A percentile compares a stretch with the other conserved stretches of the same genome.
phyloP scores from a whole-genome alignment of 805 yeast genomes.

The Ogataea thermomethanolica region DNA sequence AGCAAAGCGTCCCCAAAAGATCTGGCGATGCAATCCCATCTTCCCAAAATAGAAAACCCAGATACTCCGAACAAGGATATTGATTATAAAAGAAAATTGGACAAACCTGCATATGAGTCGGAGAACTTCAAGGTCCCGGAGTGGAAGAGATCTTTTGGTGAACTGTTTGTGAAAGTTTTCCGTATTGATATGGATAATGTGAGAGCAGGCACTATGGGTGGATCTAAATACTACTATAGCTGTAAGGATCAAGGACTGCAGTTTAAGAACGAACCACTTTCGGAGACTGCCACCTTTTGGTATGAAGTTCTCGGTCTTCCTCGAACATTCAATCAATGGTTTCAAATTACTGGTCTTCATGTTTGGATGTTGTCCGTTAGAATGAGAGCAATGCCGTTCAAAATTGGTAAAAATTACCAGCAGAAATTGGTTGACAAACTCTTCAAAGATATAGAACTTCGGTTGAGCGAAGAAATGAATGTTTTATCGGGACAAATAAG shows the following conservation, averaged over 20 bases:
- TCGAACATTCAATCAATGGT: slow-evolving; percentile 91
- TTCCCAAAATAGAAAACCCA: slow-evolving; percentile 35
- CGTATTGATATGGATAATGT: slow-evolving; percentile 86
- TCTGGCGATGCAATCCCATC: slow-evolving; percentile 31
- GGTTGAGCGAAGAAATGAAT: slow-evolving; percentile 82
- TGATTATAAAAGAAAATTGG: slow-evolving; percentile 32
- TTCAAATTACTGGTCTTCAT: slow-evolving; percentile 85
- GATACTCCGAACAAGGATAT: slow-evolving; percentile 35
- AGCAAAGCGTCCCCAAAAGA: slow-evolving; percentile 24
- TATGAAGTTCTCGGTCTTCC: slow-evolving; percentile 82
- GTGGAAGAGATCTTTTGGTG: slow-evolving; percentile 60
- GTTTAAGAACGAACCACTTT: slow-evolving; percentile 67
- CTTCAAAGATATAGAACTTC: slow-evolving; percentile 83
- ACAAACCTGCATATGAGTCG: slow-evolving; percentile 29
- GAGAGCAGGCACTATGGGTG: slow-evolving; percentile 93
- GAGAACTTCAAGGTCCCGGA: slow-evolving; percentile 36
- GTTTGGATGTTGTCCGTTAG: slow-evolving; percentile 92
- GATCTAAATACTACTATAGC: slow-evolving; percentile 78
- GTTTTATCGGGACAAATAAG: slow-evolving; percentile 77
- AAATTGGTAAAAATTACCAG: slow-evolving; percentile 84
- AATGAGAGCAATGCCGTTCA: slow-evolving; percentile 94
- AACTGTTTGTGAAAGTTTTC: slow-evolving; percentile 56
- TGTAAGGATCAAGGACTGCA: slow-evolving; percentile 83
- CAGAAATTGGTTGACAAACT: slow-evolving; percentile 87
- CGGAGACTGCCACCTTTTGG: slow-evolving; percentile 76